Conservation (phyloP, 495 filamentous ascomycete species). For the Clohesyomyces aquaticus region DNA sequence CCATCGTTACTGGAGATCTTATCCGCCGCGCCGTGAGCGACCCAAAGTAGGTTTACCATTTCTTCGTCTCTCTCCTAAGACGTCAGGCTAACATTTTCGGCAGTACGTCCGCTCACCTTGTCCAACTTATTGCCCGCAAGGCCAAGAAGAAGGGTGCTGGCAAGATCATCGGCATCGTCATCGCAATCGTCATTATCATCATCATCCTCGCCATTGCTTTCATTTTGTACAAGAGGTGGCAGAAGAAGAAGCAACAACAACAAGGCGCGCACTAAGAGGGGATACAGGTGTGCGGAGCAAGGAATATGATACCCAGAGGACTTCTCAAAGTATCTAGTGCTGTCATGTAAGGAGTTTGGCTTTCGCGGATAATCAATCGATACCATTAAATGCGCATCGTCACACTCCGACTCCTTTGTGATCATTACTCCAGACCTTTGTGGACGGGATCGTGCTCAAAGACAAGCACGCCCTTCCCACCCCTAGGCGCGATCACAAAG, state of each 20-base stretch:
- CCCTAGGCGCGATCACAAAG: conserved; percentile 1
- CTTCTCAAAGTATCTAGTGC: no score
- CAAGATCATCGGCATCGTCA: background rate
- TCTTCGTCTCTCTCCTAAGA: background rate
- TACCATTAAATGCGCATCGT: no score
- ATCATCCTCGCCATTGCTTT: background rate
- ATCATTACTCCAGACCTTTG: no score
- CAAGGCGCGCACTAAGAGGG: background rate
- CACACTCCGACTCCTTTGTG: no score
- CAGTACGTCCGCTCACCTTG: background rate
- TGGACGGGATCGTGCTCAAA: no score
- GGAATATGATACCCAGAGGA: background rate
- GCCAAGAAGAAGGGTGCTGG: background rate
- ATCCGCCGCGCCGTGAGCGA: background rate
- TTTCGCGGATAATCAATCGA: no score
- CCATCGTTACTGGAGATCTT: background rate
- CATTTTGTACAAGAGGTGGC: background rate
- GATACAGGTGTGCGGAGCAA: background rate
- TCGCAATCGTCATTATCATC: background rate
- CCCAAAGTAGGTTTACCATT: background rate
- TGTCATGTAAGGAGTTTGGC: no score
- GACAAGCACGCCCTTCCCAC: conserved; percentile 3
- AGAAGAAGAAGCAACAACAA: background rate
- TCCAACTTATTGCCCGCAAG: background rate
- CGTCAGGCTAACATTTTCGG: background rate